A percentile compares a stretch with the other conserved stretches of the same genome.
These are phyloP conservation scores for Akanthomyces muscarius DNA, from an alignment of 2,329 filamentous ascomycete species.

Conservation along the genomic window DNA sequence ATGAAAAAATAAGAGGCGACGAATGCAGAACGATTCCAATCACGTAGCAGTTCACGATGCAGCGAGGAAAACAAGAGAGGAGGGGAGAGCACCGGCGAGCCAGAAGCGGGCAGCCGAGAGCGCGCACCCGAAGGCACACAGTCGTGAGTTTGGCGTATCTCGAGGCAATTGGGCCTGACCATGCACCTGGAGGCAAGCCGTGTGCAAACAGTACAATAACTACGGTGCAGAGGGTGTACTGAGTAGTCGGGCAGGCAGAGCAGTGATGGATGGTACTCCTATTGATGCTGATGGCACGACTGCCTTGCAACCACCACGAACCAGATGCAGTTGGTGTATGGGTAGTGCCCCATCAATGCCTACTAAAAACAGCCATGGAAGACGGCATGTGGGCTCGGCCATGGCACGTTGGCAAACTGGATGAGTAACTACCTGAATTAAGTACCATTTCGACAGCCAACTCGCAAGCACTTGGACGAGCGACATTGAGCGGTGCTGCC, in stretches of 20 bases:
- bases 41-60: neutral
- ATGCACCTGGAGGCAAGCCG: neutral
- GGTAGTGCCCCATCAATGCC: neutral
- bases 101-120: slow-evolving; percentile 1
- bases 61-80: neutral
- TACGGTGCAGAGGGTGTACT: neutral
- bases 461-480: neutral
- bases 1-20: neutral
- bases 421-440: neutral
- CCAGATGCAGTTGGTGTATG: neutral
- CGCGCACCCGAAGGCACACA: neutral
- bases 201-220: neutral
- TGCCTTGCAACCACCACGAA: slow-evolving; percentile 3
- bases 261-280: neutral
- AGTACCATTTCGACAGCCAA: neutral
- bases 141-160: neutral
- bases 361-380: neutral
- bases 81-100: neutral
- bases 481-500: too few species aligned
- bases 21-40: neutral
- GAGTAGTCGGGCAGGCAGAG: neutral
- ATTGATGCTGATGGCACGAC: neutral
- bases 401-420: neutral
- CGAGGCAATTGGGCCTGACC: neutral
- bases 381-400: neutral